Conservation (phyloP, 805 yeast species). For the Hemisphaericaspora nanyangensis region DNA sequence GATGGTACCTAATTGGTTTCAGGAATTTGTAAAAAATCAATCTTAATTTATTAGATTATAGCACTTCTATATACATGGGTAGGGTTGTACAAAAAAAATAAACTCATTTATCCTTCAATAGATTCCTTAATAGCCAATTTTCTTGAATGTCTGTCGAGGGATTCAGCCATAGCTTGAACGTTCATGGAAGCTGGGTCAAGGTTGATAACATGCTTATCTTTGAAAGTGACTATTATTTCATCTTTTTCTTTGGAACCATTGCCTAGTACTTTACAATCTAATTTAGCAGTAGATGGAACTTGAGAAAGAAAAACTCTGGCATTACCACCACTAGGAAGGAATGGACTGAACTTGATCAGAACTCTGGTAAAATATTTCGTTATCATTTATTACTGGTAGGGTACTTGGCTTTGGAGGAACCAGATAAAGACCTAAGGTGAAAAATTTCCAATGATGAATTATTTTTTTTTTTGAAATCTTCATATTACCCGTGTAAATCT, state of each 20-base stretch:
- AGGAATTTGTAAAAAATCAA: constrained; percentile 6
- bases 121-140: constrained; percentile 71
- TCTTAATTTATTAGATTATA: constrained; percentile 1
- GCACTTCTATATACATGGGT: constrained; percentile 5
- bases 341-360: constrained; percentile 74
- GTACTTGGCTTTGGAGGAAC: neutral
- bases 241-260: constrained; percentile 47
- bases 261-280: constrained; percentile 62
- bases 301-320: constrained; percentile 77
- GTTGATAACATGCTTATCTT: constrained; percentile 69
- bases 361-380: constrained; percentile 85
- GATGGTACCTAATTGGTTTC: constrained; percentile 17
- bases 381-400: constrained; percentile 71
- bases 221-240: constrained; percentile 66
- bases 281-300: constrained; percentile 71
- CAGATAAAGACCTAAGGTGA: too few relatives aligned
- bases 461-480: too few relatives aligned
- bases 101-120: constrained; percentile 28
- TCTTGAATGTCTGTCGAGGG: constrained; percentile 81
- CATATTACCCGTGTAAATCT: neutral
- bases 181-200: constrained; percentile 59
- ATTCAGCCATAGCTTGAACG: constrained; percentile 59
- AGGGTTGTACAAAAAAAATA: neutral
- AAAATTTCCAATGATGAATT: too few relatives aligned
- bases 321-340: constrained; percentile 66